Base-by-base conservation (phyloP, 768 basidiomycete genomes). In the Tephrocybe sp. region DNA sequence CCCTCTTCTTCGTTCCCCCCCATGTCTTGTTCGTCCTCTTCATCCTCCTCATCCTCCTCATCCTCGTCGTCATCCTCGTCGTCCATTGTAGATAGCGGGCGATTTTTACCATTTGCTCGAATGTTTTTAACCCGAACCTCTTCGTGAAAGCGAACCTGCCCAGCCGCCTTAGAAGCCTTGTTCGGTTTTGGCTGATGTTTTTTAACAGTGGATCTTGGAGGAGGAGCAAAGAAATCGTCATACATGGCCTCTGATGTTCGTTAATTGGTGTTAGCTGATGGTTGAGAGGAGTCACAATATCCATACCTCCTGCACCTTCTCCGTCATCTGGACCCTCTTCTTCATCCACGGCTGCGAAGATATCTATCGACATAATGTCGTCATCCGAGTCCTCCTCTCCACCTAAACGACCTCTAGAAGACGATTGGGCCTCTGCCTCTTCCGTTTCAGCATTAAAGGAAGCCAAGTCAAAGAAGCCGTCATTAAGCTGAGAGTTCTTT, bases 391-490 rank as follows among this genome's bases (percentile, higher is more conserved):
- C 79, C 28, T 70, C 73, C 30, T 76, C 66, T 21, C 70, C 67
- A 60, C 78, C 76, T 20, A 90, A 73, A 23, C 69, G 72, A 17
- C 91, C 93, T 60, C 73, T 73, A 2, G 85, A 84, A 9, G 80
- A 75, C 14, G 71, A 74, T 51, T 69, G 77, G 12, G 85, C 80
- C 66, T 96, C 94, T 2, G 84, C 80, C 58, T 80, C 81, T 65
- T 91, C 90, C 2, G 87, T 86, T 65, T 93, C 84, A 2, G 84
- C 78, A 61, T 98, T 97, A 75, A 99, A 99, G 17, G 83, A 76
- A 24, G 83, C 81, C 41, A 99, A 78, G 55, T 88, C 79, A 69
- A 98, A 98, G 73, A 98, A 98, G 12, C 77, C 83, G 64, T 98
- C 96, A 66, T 98, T 87, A 24, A 98, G 79, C 37, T 78, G 77